Base-by-base conservation (phyloP, 805 yeast genomes). In the Starmerella asiatica region DNA sequence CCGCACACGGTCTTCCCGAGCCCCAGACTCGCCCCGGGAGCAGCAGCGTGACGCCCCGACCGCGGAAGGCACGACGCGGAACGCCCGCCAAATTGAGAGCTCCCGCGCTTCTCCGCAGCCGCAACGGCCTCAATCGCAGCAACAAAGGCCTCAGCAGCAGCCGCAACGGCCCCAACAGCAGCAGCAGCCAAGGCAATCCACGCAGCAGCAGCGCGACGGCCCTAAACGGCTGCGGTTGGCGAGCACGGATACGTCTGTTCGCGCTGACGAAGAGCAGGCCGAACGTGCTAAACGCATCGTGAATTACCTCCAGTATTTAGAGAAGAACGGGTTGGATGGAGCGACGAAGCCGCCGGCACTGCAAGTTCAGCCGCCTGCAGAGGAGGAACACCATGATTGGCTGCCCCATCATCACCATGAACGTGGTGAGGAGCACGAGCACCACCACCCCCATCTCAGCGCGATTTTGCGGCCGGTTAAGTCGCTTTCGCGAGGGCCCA, bases 221-320 rank as follows among this genome's bases (percentile, higher is more conserved):
- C 7, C 12, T 16, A 34, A 37, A 26, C 14, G 21, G 12, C 34
- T 43, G 20, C 39, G 50, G 7, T n/a, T 48, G 9, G 50, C 49
- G 15, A 39, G 37, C 39, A 49, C 52, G 15, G 42, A 40, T 21
- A 49, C 52, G 12, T 20, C 21, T 12, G 27, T 41, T 36, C 15
- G 27, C 21, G 34, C 32, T 4, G 24, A 40, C 16, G 16, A 36
- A 20, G 42, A 45, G 21, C 53, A 49, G 45, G 17, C 35, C 15
- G 40, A 37, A 14, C 47, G 53, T n/a, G 43, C 37, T 32, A 36
- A 40, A 17, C 44, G 42, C 15, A 40, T 49, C 17, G 27, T 15
- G 28, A 39, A 37, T 29, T 34, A 34, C 28, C 32, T 44, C 16
- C 28, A 32, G 21, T 16, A 20, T 5, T 16, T 32, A 5, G 23